Evolutionary conservation across 179 eudicot species (phyloP).

Genomic region (Beta macrorhiza): DNA sequence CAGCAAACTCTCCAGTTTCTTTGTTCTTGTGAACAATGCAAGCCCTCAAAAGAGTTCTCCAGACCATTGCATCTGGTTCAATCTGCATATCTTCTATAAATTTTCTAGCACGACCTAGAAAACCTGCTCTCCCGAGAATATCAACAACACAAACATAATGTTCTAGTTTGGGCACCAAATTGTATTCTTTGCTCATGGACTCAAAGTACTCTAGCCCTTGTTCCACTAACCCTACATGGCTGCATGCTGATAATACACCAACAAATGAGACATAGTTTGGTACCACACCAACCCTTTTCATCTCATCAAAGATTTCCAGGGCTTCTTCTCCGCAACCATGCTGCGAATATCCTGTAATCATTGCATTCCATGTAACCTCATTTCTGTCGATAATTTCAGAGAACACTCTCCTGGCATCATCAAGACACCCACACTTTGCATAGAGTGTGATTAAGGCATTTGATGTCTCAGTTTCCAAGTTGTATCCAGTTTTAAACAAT

Average conservation of each 20-base stretch:
- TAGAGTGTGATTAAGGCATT: constrained; percentile 46
- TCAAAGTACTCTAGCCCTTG: constrained; percentile 42
- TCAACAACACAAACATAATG: constrained; percentile 51
- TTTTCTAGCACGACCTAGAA: constrained; percentile 34
- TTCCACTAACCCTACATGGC: constrained; percentile 55
- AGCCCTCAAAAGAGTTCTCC: constrained; percentile 53
- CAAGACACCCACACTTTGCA: constrained; percentile 45
- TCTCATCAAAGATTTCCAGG: constrained; percentile 38
- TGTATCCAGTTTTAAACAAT: constrained; percentile 40
- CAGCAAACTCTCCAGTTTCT: constrained; percentile 42
- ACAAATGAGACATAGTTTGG: constrained; percentile 46
- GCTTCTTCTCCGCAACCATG: constrained; percentile 71
- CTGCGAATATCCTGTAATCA: constrained; percentile 86
- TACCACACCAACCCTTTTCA: constrained; percentile 38
- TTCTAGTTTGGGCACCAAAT: constrained; percentile 39
- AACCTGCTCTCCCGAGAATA: constrained; percentile 44
- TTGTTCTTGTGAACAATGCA: constrained; percentile 40
- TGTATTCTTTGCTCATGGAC: constrained; percentile 40
- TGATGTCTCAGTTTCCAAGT: constrained; percentile 43
- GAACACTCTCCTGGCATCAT: constrained; percentile 44
- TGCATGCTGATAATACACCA: constrained; percentile 52
- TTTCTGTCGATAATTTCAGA: constrained; percentile 48
- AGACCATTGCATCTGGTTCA: constrained; percentile 45
- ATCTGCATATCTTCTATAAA: constrained; percentile 45
- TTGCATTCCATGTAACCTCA: constrained; percentile 88